A percentile compares a stretch with the other conserved stretches of the same genome.
Conservation (phyloP, 192 early-diverging fungal genomes). For the Dimargaris xerosporica region DNA sequence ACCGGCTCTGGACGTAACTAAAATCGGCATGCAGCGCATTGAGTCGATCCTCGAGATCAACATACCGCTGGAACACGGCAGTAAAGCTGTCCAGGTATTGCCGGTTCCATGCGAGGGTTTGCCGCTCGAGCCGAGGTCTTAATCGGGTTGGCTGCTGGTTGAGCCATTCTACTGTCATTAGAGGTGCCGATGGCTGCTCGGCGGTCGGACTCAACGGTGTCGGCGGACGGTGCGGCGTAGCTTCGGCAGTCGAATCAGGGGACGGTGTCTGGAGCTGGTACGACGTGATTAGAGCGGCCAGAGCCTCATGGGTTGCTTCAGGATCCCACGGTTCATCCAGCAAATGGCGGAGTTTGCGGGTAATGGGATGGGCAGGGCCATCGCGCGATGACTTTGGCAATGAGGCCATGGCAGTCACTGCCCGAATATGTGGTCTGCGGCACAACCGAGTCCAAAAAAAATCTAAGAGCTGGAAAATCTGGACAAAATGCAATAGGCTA, state of each 20-base stretch:
- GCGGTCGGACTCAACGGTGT: background rate
- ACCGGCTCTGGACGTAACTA: background rate
- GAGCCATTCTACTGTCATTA: background rate
- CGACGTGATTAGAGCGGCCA: background rate
- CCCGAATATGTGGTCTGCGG: too few species aligned
- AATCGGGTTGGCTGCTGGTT: background rate
- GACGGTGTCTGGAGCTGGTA: background rate
- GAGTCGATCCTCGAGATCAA: background rate
- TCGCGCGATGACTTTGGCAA: background rate
- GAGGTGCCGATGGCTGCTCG: conserved; percentile 17
- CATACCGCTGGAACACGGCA: background rate
- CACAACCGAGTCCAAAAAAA: too few species aligned
- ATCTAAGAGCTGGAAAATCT: too few species aligned
- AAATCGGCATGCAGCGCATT: background rate
- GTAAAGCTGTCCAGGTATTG: background rate
- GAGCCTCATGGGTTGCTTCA: background rate
- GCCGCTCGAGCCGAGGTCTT: background rate
- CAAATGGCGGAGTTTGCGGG: background rate
- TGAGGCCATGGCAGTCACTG: too few species aligned
- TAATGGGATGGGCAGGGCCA: background rate
- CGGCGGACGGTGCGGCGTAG: background rate
- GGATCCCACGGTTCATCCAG: background rate
- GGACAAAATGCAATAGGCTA: too few species aligned
- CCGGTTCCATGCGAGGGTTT: background rate
- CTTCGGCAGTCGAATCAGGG: background rate